Percentiles rank a stretch among this genome's conserved stretches.
Conservation (phyloP, 1,284 basidiomycete species). For the Microbotryomycetes sp. region DNA sequence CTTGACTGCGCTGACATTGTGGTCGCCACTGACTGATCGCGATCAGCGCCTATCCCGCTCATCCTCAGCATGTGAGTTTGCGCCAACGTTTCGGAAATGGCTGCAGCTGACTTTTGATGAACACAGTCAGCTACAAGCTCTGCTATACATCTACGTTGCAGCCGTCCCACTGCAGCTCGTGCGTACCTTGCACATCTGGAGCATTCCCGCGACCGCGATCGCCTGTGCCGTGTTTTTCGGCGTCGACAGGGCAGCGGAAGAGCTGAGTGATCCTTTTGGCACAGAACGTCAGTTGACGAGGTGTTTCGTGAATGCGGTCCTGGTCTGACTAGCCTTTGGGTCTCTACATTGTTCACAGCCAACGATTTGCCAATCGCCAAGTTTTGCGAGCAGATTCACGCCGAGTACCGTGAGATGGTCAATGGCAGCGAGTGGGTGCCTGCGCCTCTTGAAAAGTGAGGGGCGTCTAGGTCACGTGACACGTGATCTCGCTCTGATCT, state of each 20-base stretch:
- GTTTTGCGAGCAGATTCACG: slow-evolving; percentile 20
- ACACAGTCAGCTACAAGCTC: slow-evolving; percentile 24
- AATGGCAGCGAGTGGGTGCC: slow-evolving; percentile 7
- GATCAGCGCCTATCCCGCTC: slow-evolving; percentile 32
- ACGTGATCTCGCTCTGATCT: too few species aligned
- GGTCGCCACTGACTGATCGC: too few species aligned
- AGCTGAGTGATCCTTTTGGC: slow-evolving; percentile 34
- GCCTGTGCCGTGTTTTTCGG: slow-evolving; percentile 30
- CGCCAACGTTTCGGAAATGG: neutral
- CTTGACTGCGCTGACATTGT: neutral
- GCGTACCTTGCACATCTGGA: slow-evolving; percentile 26
- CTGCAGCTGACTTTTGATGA: neutral
- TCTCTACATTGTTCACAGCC: slow-evolving; percentile 3
- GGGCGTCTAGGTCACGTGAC: neutral
- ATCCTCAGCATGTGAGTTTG: slow-evolving; percentile 25
- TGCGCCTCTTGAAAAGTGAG: neutral
- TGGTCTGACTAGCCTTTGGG: too few species aligned
- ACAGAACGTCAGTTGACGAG: slow-evolving; percentile 8
- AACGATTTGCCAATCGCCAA: slow-evolving; percentile 26
- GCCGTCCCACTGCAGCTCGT: slow-evolving; percentile 34
- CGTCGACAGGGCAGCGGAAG: slow-evolving; percentile 31
- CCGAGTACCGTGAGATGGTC: slow-evolving; percentile 22
- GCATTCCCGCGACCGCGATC: slow-evolving; percentile 28
- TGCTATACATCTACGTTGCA: slow-evolving; percentile 33
- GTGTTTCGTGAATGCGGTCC: too few species aligned